Base-by-base conservation (phyloP, 140 eudicot genomes). In the Bidens hawaiensis region DNA sequence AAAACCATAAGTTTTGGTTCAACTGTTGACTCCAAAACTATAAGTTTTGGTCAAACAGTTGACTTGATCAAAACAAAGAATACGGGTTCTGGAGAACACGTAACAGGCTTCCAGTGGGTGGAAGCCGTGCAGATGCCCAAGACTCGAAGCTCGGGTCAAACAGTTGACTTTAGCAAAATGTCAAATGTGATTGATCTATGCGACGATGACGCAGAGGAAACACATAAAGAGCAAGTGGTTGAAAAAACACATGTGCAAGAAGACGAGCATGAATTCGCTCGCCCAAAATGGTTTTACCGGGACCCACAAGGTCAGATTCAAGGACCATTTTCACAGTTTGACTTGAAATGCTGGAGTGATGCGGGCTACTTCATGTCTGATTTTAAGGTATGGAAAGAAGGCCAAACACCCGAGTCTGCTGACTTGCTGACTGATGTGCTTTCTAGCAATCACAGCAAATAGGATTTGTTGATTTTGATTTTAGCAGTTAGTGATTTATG, bases 361-460 rank as follows among this genome's bases (percentile, higher is more conserved):
- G 60, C 71, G 3, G 36, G 58, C 67, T 89, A 78, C 74, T 89
- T 89, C 19, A 6, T 3, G 40, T 67, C 89, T 0, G 81, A 60
- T 4, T 89, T 89, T 63, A 76, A 24, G 72, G 79, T 89, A 3
- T 89, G 97, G 95, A 81, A 66, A 69, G 56, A 1, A 0, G 93
- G 89, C 53, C 77, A 79, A 48, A 60, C 45, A 36, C 78, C 56
- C 11, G 49, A 58, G 7, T 30, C 51, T 6, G 75, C 89, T 6
- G 78, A 83, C 63, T 55, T 74, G 34, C 72, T 89, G 77, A 67
- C 22, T 13, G 87, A 78, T 46, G 23, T 85, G 70, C 75, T n/a
- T n/a, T 89, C 45, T 38, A 38, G 45, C 36, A 30, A 9, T 59
- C 36, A 47, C 4, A 69, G 55, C 34, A 41, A 43, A 54, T 76